Evolutionary conservation across 2,329 filamentous ascomycete species (phyloP).

Genomic region (Knufia petricola): DNA sequence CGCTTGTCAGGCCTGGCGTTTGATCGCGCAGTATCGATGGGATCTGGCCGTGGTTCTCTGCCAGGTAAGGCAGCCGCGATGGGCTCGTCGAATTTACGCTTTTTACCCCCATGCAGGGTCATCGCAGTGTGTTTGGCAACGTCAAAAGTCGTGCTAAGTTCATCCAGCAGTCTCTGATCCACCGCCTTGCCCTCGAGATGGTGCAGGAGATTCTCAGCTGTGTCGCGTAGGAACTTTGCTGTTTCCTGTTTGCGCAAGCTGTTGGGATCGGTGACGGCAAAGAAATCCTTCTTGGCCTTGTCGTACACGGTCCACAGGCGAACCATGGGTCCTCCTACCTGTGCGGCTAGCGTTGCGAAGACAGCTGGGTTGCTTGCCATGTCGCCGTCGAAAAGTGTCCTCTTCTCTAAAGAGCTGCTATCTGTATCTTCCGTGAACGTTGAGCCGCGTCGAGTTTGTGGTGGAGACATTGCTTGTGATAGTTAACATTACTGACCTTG

Average conservation of each 20-base stretch:
- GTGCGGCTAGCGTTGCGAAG: neutral
- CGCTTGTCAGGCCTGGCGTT: neutral
- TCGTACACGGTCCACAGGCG: conserved; percentile 27
- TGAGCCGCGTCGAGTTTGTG: neutral
- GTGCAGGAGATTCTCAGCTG: conserved; percentile 32
- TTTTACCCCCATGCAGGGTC: conserved; percentile 30
- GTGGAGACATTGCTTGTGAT: neutral
- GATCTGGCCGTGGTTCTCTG: neutral
- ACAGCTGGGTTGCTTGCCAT: neutral
- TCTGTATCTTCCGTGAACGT: neutral
- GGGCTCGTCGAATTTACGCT: conserved; percentile 31
- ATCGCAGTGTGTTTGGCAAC: conserved; percentile 29
- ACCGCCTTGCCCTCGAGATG: conserved; percentile 25
- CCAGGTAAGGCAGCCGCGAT: neutral
- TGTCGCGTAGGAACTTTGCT: conserved; percentile 36
- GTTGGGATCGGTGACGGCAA: conserved; percentile 23
- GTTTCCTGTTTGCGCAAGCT: conserved; percentile 22
- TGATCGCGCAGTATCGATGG: neutral
- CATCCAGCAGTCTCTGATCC: conserved; percentile 26
- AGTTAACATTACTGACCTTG: neutral
- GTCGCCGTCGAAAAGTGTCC: neutral
- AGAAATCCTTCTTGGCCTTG: conserved; percentile 31
- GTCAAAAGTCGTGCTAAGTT: conserved; percentile 28
- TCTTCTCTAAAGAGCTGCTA: neutral
- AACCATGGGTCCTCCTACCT: neutral